A percentile compares a stretch with the other conserved stretches of the same genome.
These are phyloP conservation scores for Fraxinus velutina DNA, from an alignment of 305 asterid genomes.

Conservation along the genomic window DNA sequence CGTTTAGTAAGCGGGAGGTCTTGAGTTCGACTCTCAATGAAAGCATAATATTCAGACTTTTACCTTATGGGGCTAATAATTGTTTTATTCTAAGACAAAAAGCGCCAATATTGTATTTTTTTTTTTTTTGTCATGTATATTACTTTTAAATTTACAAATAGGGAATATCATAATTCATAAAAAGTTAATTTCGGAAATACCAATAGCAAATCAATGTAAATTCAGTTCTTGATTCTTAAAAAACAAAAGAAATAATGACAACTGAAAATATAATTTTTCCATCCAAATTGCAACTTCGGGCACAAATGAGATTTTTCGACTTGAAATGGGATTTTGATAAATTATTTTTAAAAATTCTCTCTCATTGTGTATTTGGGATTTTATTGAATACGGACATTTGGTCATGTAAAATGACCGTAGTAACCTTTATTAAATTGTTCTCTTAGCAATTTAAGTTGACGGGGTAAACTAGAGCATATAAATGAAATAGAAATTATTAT, in stretches of 20 bases:
- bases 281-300: neutral
- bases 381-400: neutral
- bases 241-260: neutral
- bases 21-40: conserved; percentile 62
- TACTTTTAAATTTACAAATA: neutral
- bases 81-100: neutral
- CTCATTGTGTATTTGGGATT: neutral
- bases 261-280: neutral
- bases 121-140: neutral
- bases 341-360: neutral
- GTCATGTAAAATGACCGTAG: neutral
- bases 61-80: neutral
- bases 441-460: neutral
- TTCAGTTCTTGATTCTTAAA: neutral
- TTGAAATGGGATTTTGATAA: neutral
- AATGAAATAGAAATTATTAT: neutral
- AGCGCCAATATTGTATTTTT: neutral
- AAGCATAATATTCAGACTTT: conserved; percentile 23
- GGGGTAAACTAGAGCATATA: neutral
- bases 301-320: neutral
- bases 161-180: neutral
- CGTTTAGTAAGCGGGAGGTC: conserved; percentile 68
- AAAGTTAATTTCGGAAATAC: neutral
- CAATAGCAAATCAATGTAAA: neutral
- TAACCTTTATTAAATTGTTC: neutral